Percentiles rank a stretch among this genome's conserved stretches.
phyloP scores from a whole-genome alignment of 306 rosid genomes.

The Gastrolobium bilobum region DNA sequence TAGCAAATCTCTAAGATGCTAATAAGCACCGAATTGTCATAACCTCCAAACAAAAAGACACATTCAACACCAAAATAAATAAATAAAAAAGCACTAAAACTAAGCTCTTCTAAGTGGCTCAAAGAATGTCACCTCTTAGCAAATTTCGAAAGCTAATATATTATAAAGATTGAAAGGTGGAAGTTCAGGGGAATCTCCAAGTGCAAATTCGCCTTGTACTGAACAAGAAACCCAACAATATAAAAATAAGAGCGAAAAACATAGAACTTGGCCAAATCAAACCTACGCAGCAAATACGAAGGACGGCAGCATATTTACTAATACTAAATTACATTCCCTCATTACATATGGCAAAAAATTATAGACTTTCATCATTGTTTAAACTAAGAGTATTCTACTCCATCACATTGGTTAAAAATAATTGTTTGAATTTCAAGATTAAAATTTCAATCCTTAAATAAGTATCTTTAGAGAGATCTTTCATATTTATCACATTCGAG shows the following conservation, averaged over 20 bases:
- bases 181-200: conserved; percentile 4
- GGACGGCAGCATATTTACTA: conserved; percentile 52
- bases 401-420: neutral
- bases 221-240: neutral
- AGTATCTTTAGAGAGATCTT: too few species aligned
- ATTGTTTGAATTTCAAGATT: too few species aligned
- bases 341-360: conserved; percentile 45
- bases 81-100: neutral
- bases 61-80: neutral
- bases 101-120: neutral
- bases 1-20: neutral
- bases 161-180: neutral
- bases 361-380: conserved; percentile 34
- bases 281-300: too few species aligned
- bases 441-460: too few species aligned
- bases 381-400: neutral
- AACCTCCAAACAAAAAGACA: neutral
- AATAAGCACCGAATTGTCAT: neutral
- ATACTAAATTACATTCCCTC: neutral
- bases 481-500: too few species aligned
- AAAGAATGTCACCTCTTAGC: neutral
- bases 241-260: neutral
- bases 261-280: neutral
- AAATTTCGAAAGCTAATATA: neutral
- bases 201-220: conserved; percentile 5